Evolutionary conservation across 129 eudicot genomes (phyloP).

Genomic region (Mikania micrantha): DNA sequence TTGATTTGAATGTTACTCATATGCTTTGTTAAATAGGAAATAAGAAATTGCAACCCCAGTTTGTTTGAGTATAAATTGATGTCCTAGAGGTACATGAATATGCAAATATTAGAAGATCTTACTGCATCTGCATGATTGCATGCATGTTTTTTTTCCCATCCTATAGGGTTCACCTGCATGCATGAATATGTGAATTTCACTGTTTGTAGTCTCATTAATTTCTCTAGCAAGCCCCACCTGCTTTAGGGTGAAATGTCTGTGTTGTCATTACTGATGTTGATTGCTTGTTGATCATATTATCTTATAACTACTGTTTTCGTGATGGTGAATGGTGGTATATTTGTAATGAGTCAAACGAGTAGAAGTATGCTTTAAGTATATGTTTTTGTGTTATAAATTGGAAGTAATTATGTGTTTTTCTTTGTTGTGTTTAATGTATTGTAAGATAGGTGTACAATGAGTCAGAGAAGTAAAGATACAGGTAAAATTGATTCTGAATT

Average conservation of each 20-base stretch:
- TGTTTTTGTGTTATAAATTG: not conserved
- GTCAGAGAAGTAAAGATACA: conserved; percentile 24
- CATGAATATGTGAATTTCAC: not conserved
- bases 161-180: too few relatives aligned
- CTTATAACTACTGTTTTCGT: not conserved
- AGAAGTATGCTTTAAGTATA: not conserved
- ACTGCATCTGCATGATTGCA: not conserved
- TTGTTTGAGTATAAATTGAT: not conserved
- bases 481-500: conserved; percentile 30
- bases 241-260: not conserved
- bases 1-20: not conserved
- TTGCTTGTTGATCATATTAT: too few relatives aligned
- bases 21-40: not conserved
- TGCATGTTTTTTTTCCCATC: not conserved
- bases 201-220: not conserved
- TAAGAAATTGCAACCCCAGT: not conserved
- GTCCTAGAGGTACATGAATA: not conserved
- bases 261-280: not conserved
- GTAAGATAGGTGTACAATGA: conserved; percentile 34
- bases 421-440: not conserved
- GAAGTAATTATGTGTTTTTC: not conserved
- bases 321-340: conserved; percentile 3
- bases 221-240: not conserved
- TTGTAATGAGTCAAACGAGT: not conserved
- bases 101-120: conserved; percentile 3